A percentile compares a stretch with the other conserved stretches of the same genome.
These are phyloP conservation scores for Phlebiopsis gigantea DNA, from an alignment of 768 basidiomycete species.

Conservation along the genomic window DNA sequence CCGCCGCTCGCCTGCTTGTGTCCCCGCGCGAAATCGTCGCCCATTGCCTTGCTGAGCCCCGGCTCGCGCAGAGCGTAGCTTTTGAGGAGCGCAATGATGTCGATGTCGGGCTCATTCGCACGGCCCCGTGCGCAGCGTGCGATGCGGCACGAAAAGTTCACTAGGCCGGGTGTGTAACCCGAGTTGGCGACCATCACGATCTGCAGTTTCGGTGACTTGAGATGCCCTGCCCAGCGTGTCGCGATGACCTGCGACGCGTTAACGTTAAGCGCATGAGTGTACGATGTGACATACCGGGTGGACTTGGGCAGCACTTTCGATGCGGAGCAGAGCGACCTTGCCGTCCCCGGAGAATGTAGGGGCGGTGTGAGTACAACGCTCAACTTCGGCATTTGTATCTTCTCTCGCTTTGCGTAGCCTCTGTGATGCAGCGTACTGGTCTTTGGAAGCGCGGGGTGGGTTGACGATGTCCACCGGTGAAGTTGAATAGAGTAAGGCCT, in stretches of 20 bases:
- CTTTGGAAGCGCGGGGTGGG: not conserved
- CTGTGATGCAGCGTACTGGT: constrained; percentile 14
- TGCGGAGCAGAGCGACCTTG: constrained; percentile 35
- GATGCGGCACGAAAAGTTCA: constrained; percentile 39
- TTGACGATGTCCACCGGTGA: constrained; percentile 26
- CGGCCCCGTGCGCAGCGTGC: constrained; percentile 30
- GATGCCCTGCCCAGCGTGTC: constrained; percentile 39
- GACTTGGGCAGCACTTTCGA: constrained; percentile 40
- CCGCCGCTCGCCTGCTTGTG: constrained; percentile 47
- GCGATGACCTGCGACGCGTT: constrained; percentile 34
- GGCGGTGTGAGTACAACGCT: constrained; percentile 27
- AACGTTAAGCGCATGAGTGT: not conserved
- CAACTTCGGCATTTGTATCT: constrained; percentile 34
- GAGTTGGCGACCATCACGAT: constrained; percentile 34
- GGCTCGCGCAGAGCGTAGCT: constrained; percentile 30
- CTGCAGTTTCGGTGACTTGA: constrained; percentile 27
- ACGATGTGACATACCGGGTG: constrained; percentile 17
- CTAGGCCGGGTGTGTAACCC: constrained; percentile 32
- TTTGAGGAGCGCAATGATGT: not conserved
- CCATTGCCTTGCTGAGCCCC: constrained; percentile 33
- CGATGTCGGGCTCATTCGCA: not conserved
- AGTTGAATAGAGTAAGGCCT: constrained; percentile 28
- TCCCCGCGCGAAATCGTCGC: constrained; percentile 40
- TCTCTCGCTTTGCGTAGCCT: constrained; percentile 30
- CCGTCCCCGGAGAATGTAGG: constrained; percentile 42